These are phyloP conservation scores for Fraxinus excelsior DNA, from an alignment of 257 asterid species.

Conservation along the genomic window DNA sequence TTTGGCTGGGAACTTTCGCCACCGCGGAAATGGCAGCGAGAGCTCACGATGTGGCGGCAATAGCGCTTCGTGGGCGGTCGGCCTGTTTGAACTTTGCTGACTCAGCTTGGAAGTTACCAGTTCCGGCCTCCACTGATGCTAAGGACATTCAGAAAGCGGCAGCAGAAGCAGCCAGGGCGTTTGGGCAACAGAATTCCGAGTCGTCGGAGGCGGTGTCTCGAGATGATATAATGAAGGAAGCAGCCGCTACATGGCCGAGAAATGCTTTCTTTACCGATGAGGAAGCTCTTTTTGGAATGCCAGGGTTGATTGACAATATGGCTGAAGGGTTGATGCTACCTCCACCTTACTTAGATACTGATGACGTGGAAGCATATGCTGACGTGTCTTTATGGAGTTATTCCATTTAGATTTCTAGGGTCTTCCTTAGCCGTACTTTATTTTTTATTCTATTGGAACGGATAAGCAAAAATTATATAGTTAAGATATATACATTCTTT, in stretches of 20 bases:
- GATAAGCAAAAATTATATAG: not conserved
- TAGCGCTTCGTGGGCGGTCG: constrained; percentile 60
- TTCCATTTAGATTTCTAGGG: too few relatives aligned
- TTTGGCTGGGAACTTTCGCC: constrained; percentile 72
- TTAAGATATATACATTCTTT: too few relatives aligned
- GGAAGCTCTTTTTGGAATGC: constrained; percentile 54
- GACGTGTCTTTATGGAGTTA: too few relatives aligned
- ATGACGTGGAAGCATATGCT: constrained; percentile 30
- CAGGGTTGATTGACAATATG: constrained; percentile 43
- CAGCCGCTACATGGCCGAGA: not conserved
- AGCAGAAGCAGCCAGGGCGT: constrained; percentile 56
- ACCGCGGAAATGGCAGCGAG: constrained; percentile 77
- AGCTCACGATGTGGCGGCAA: constrained; percentile 70
- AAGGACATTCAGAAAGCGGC: constrained; percentile 68
- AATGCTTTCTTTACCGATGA: constrained; percentile 44
- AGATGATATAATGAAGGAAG: constrained; percentile 11
- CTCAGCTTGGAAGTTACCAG: constrained; percentile 59
- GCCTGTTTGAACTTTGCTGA: constrained; percentile 77
- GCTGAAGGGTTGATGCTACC: constrained; percentile 65
- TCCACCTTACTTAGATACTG: constrained; percentile 39
- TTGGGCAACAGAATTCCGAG: constrained; percentile 29
- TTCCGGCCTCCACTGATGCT: constrained; percentile 51
- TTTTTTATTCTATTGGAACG: constrained; percentile 8
- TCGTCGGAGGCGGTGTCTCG: not conserved
- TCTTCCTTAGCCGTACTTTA: not conserved